These are phyloP conservation scores for Seiridium cupressi DNA, from an alignment of 2,329 filamentous ascomycete genomes.

Conservation along the genomic window DNA sequence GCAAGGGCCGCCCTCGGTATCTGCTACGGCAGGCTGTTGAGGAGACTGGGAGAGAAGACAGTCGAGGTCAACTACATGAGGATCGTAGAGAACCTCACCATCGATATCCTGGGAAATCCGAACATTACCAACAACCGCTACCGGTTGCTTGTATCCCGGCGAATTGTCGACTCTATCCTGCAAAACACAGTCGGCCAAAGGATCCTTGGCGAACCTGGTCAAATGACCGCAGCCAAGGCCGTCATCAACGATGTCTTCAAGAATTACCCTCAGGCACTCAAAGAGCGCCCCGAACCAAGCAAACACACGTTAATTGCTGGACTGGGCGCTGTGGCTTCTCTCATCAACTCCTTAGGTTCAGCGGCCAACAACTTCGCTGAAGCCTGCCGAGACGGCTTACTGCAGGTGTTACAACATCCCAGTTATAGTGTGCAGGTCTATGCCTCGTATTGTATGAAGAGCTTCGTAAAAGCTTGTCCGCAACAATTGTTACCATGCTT, in stretches of 20 bases:
- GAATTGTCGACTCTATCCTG: conserved; percentile 79
- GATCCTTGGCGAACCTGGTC: conserved; percentile 86
- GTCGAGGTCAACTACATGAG: conserved; percentile 79
- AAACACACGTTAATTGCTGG: conserved; percentile 82
- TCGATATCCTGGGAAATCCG: conserved; percentile 74
- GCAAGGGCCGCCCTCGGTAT: conserved; percentile 80
- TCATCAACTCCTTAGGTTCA: conserved; percentile 79
- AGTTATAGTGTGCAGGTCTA: conserved; percentile 96
- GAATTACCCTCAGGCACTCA: conserved; percentile 87
- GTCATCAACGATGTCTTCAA: conserved; percentile 88
- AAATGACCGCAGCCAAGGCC: conserved; percentile 76
- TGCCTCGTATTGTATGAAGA: conserved; percentile 80
- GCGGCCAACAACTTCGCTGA: conserved; percentile 80
- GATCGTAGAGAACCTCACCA: conserved; percentile 77
- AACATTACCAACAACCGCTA: conserved; percentile 83
- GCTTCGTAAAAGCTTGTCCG: conserved; percentile 85
- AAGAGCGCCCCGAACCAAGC: conserved; percentile 82
- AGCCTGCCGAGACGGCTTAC: conserved; percentile 76
- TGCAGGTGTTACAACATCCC: conserved; percentile 90
- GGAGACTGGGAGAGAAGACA: conserved; percentile 75
- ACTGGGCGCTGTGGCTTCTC: conserved; percentile 73
- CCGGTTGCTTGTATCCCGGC: conserved; percentile 78
- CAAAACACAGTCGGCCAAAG: conserved; percentile 79
- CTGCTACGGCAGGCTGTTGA: conserved; percentile 81
- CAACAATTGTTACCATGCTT: conserved; percentile 88